phyloP scores from a whole-genome alignment of 495 filamentous ascomycete species.

The Penicillium taxi region DNA sequence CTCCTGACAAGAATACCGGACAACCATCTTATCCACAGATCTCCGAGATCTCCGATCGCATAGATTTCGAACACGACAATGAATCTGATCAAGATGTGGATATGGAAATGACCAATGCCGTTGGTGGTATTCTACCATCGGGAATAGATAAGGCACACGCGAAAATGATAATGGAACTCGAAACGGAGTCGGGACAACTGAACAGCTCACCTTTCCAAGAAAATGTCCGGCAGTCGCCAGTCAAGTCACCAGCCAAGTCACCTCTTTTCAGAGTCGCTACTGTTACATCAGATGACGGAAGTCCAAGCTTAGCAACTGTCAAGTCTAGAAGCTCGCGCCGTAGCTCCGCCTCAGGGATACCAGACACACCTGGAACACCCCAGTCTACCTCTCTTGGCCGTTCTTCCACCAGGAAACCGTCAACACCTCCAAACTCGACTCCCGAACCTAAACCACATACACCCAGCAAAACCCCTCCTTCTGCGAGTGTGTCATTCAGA shows the following conservation, averaged over 20 bases:
- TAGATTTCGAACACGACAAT: slow-evolving; percentile 29
- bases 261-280: slow-evolving; percentile 28
- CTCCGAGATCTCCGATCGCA: slow-evolving; percentile 16
- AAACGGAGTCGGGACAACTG: slow-evolving; percentile 46
- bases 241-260: slow-evolving; percentile 16
- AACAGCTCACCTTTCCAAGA: slow-evolving; percentile 50
- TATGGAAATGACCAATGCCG: slow-evolving; percentile 68
- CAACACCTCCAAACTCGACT: slow-evolving; percentile 43
- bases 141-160: slow-evolving; percentile 41
- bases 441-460: slow-evolving; percentile 45
- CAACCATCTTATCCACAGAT: slow-evolving; percentile 22
- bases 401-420: slow-evolving; percentile 39
- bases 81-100: slow-evolving; percentile 39
- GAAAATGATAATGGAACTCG: slow-evolving; percentile 52
- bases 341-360: slow-evolving; percentile 33
- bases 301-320: slow-evolving; percentile 49
- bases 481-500: slow-evolving; percentile 34
- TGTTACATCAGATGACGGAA: slow-evolving; percentile 51
- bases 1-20: slow-evolving; percentile 17
- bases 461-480: slow-evolving; percentile 46
- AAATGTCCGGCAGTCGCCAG: slow-evolving; percentile 22
- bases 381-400: slow-evolving; percentile 21
- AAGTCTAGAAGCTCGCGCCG: slow-evolving; percentile 47
- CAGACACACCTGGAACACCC: slow-evolving; percentile 34
- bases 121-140: slow-evolving; percentile 57